Conservation (phyloP, 345 rosid genomes). For the Syzygium jambos region DNA sequence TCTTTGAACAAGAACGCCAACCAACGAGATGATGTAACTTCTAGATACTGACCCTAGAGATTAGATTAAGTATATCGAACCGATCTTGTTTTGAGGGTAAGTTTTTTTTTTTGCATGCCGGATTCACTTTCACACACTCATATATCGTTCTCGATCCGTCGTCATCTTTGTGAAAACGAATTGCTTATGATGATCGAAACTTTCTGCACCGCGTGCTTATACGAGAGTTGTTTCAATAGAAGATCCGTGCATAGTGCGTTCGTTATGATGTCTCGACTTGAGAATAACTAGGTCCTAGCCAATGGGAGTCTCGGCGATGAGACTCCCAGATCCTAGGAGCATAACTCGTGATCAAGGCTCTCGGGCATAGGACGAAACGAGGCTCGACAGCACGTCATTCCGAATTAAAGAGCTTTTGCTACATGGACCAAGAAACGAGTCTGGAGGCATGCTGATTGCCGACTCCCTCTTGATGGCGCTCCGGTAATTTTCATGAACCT, state of each 20-base stretch:
- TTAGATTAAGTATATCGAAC: neutral
- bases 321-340: neutral
- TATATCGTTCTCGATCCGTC: neutral
- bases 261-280: neutral
- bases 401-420: neutral
- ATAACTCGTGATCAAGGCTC: neutral
- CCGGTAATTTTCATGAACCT: neutral
- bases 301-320: neutral
- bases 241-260: neutral
- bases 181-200: neutral
- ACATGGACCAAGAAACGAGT: neutral
- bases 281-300: neutral
- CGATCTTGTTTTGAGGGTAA: neutral
- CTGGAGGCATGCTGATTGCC: neutral
- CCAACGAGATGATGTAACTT: neutral
- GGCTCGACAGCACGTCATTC: neutral
- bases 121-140: neutral
- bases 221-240: neutral
- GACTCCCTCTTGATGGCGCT: neutral
- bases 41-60: neutral
- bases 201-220: neutral
- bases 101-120: neutral
- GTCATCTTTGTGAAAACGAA: neutral
- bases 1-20: neutral
- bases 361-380: neutral